Percentiles rank a stretch among this genome's conserved stretches.
Conservation (phyloP, 768 basidiomycete genomes). For the Leucocoprinus leucothites region DNA sequence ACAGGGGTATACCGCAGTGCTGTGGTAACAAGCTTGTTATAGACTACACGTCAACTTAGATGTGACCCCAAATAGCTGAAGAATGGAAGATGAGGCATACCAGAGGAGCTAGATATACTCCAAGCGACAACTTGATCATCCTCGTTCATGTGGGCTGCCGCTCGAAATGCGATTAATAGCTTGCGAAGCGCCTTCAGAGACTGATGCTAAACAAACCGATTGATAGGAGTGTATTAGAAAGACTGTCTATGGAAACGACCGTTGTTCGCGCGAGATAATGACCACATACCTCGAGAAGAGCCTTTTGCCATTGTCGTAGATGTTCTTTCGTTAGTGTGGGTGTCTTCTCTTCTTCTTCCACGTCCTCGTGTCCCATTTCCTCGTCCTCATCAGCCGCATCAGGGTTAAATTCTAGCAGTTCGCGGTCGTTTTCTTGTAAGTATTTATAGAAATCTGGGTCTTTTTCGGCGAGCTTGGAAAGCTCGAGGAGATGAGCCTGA, state of each 20-base stretch:
- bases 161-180: conserved; percentile 85
- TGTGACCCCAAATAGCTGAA: conserved; percentile 9
- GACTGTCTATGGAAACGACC: not conserved
- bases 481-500: conserved; percentile 69
- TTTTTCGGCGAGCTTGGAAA: conserved; percentile 88
- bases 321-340: conserved; percentile 67
- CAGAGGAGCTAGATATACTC: conserved; percentile 78
- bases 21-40: conserved; percentile 87
- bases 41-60: conserved; percentile 51
- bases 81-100: conserved; percentile 35
- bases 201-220: conserved; percentile 55
- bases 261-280: not conserved
- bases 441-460: conserved; percentile 99
- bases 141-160: conserved; percentile 88
- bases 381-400: conserved; percentile 35
- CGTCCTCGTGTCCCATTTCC: conserved; percentile 43
- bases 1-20: conserved; percentile 89
- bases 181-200: conserved; percentile 83
- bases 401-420: conserved; percentile 79
- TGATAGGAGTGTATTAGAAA: not conserved
- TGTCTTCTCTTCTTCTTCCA: conserved; percentile 45
- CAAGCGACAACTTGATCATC: conserved; percentile 78
- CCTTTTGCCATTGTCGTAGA: conserved; percentile 84
- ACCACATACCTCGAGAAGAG: conserved; percentile 70
- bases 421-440: conserved; percentile 91